phyloP scores from a whole-genome alignment of 176 grass and related monocot genomes.

The Avena atlantica region DNA sequence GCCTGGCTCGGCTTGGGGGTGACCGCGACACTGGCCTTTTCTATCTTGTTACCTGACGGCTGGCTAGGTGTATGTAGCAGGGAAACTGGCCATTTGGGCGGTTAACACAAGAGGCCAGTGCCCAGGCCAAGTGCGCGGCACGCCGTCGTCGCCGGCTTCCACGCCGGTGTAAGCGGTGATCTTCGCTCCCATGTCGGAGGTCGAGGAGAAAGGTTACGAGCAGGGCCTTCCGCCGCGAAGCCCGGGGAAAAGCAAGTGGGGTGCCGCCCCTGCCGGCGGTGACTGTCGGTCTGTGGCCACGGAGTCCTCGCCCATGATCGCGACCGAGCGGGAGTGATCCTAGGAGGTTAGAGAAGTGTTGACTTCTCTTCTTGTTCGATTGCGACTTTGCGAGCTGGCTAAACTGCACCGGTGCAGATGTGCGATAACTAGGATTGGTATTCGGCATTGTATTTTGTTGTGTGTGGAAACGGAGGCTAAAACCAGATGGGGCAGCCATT shows the following conservation, averaged over 20 bases:
- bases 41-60: background rate
- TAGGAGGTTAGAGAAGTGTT: too few species aligned
- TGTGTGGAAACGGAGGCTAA: too few species aligned
- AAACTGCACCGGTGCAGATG: too few species aligned
- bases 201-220: slow-evolving; percentile 66
- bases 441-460: too few species aligned
- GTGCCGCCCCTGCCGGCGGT: background rate
- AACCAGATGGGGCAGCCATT: too few species aligned
- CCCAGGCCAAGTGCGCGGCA: slow-evolving; percentile 30
- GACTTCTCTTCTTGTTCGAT: too few species aligned
- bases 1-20: background rate
- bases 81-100: background rate
- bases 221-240: slow-evolving; percentile 67
- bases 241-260: slow-evolving; percentile 59
- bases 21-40: slow-evolving; percentile 1
- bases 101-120: background rate
- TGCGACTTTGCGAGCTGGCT: too few species aligned
- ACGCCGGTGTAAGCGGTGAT: slow-evolving; percentile 37
- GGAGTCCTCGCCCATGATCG: background rate
- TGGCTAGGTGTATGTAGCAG: background rate
- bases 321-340: too few species aligned
- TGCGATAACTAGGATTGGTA: too few species aligned
- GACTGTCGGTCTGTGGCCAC: background rate
- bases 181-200: slow-evolving; percentile 39
- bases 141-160: slow-evolving; percentile 26